These are phyloP conservation scores for Pestalotiopsis sp. DNA, from an alignment of 2,329 filamentous ascomycete species.

Conservation along the genomic window DNA sequence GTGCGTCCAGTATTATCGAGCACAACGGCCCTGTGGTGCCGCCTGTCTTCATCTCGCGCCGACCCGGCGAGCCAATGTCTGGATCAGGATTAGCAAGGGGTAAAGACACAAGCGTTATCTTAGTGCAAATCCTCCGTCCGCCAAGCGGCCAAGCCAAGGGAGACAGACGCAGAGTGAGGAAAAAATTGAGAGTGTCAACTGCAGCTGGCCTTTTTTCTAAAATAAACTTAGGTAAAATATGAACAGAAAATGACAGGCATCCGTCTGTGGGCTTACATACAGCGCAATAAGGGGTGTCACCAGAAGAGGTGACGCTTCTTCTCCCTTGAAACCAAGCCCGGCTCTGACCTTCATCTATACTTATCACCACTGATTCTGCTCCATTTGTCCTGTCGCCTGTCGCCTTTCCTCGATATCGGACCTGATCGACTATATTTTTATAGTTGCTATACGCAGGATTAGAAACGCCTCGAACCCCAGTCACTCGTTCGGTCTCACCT, in stretches of 20 bases:
- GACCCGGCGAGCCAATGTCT: constrained; percentile 9
- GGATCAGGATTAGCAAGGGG: constrained; percentile 9
- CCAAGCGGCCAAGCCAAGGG: constrained; percentile 1
- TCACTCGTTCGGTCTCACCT: constrained; percentile 4
- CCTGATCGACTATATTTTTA: neutral
- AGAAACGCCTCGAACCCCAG: neutral
- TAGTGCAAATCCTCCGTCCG: constrained; percentile 6
- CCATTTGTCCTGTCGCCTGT: neutral
- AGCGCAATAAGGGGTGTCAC: constrained; percentile 12
- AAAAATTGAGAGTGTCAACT: constrained; percentile 6
- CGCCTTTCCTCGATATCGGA: neutral
- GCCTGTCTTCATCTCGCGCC: constrained; percentile 9
- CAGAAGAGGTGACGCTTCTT: neutral
- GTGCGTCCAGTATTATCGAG: neutral
- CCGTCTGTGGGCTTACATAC: constrained; percentile 4
- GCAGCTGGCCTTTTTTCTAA: constrained; percentile 10
- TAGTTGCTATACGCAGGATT: neutral
- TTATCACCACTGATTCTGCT: neutral
- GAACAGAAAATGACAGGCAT: constrained; percentile 13
- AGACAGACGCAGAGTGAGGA: neutral
- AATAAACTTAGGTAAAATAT: constrained; percentile 15
- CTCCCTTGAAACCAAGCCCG: neutral
- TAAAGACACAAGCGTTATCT: neutral
- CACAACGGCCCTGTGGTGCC: neutral
- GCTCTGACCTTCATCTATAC: neutral